These are phyloP conservation scores for Gamarada debralockiae DNA, from an alignment of 495 filamentous ascomycete species.

Conservation along the genomic window DNA sequence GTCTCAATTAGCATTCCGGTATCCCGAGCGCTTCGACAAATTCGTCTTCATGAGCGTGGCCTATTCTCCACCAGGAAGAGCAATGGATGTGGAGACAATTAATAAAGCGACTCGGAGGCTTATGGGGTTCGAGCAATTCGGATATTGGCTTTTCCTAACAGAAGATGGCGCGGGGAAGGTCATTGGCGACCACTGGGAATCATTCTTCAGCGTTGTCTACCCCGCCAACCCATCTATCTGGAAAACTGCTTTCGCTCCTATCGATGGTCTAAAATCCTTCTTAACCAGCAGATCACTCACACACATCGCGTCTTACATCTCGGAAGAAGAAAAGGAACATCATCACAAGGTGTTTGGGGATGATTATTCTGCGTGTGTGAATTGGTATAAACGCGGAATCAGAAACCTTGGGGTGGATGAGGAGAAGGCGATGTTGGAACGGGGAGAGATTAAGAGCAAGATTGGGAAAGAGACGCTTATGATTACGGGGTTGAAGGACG, in stretches of 20 bases:
- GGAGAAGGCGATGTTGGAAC: slow-evolving; percentile 7
- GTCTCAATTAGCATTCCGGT: slow-evolving; percentile 7
- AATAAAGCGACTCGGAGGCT: slow-evolving; percentile 10
- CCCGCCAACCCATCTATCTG: slow-evolving; percentile 12
- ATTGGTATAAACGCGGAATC: slow-evolving; percentile 23
- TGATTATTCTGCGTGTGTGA: slow-evolving; percentile 13
- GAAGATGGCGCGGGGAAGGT: background rate
- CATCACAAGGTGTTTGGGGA: slow-evolving; percentile 17
- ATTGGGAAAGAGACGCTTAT: slow-evolving; percentile 15
- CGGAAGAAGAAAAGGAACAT: slow-evolving; percentile 7
- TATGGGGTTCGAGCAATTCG: slow-evolving; percentile 17
- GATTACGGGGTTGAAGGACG: slow-evolving; percentile 13
- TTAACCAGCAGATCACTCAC: background rate
- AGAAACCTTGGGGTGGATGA: slow-evolving; percentile 6
- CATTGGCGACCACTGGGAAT: slow-evolving; percentile 1
- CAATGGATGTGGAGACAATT: slow-evolving; percentile 13
- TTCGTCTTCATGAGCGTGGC: slow-evolving; percentile 20
- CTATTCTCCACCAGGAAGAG: slow-evolving; percentile 10
- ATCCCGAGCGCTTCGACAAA: slow-evolving; percentile 11
- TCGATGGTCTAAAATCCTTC: slow-evolving; percentile 12
- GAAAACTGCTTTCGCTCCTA: slow-evolving; percentile 13
- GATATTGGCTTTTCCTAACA: slow-evolving; percentile 21
- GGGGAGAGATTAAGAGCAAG: slow-evolving; percentile 3
- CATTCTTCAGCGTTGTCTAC: slow-evolving; percentile 16
- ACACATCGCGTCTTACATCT: slow-evolving; percentile 7